A percentile compares a stretch with the other conserved stretches of the same genome.
phyloP scores from a whole-genome alignment of 352 stramenopile species.

The Phytophthora hibernalis region DNA sequence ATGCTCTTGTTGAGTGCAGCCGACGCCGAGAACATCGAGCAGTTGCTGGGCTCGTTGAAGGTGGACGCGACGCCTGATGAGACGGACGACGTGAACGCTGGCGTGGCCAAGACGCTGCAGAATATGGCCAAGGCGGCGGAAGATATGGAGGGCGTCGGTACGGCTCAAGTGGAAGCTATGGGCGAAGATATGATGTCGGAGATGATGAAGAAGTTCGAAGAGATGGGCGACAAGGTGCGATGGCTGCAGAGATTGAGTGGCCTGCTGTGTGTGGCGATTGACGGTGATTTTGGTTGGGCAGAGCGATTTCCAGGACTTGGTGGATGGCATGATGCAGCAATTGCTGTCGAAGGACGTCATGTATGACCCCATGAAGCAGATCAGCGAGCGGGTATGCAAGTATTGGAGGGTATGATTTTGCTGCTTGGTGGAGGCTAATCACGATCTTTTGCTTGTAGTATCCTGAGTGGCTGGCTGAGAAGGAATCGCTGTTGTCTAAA shows the following conservation, averaged over 20 bases:
- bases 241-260: not conserved
- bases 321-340: conserved; percentile 99
- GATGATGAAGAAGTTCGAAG: conserved; percentile 97
- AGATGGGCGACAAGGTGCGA: conserved; percentile 93
- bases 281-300: conserved; percentile 25
- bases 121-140: conserved; percentile 90
- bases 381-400: conserved; percentile 83
- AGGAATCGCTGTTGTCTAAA: conserved; percentile 87
- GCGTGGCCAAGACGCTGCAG: conserved; percentile 89
- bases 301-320: conserved; percentile 92
- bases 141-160: conserved; percentile 87
- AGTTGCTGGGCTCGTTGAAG: conserved; percentile 72
- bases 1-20: conserved; percentile 31
- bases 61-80: conserved; percentile 45
- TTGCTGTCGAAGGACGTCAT: conserved; percentile 98
- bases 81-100: conserved; percentile 80
- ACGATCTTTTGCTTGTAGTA: conserved; percentile 66
- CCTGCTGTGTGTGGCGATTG: not conserved
- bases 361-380: conserved; percentile 98
- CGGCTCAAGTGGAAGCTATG: conserved; percentile 87
- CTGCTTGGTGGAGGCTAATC: not conserved
- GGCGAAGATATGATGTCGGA: conserved; percentile 96
- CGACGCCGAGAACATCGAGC: conserved; percentile 73
- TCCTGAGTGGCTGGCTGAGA: conserved; percentile 96
- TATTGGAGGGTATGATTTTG: not conserved